A percentile compares a stretch with the other conserved stretches of the same genome.
Conservation (phyloP, 345 rosid genomes). For the Moringa oleifera region DNA sequence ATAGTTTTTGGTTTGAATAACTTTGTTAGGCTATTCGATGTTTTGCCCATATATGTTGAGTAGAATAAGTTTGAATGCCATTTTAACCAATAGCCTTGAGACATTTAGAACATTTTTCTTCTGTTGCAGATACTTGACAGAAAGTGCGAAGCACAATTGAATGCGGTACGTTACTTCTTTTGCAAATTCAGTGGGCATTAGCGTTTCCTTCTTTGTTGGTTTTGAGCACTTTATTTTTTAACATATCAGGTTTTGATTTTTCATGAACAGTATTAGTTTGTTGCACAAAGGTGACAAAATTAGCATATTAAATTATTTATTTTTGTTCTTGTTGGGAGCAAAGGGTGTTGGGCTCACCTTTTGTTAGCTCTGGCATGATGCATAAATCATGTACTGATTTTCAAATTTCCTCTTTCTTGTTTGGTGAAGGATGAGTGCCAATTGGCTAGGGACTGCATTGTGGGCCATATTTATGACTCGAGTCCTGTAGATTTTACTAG, state of each 20-base stretch:
- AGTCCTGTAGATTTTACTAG: constrained; percentile 87
- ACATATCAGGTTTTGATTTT: no score
- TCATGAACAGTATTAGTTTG: no score
- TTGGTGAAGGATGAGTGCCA: constrained; percentile 59
- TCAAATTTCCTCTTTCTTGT: constrained; percentile 4
- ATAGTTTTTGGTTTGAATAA: no score
- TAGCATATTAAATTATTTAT: background rate
- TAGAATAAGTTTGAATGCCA: no score
- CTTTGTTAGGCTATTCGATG: no score
- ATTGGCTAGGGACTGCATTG: constrained; percentile 62
- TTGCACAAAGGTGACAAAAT: background rate
- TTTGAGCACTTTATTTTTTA: no score
- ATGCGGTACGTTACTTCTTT: constrained; percentile 33
- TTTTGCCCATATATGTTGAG: background rate
- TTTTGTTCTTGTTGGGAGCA: background rate
- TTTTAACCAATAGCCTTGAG: background rate
- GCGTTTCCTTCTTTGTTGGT: background rate
- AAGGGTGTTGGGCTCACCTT: background rate
- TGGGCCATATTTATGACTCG: constrained; percentile 81
- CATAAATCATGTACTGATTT: background rate
- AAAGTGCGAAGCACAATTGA: constrained; percentile 40
- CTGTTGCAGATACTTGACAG: constrained; percentile 68
- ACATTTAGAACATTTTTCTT: constrained; percentile 6
- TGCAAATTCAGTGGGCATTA: background rate
- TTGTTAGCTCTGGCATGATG: background rate